phyloP scores from a whole-genome alignment of 768 basidiomycete genomes.

The Albatrellus ellisii region DNA sequence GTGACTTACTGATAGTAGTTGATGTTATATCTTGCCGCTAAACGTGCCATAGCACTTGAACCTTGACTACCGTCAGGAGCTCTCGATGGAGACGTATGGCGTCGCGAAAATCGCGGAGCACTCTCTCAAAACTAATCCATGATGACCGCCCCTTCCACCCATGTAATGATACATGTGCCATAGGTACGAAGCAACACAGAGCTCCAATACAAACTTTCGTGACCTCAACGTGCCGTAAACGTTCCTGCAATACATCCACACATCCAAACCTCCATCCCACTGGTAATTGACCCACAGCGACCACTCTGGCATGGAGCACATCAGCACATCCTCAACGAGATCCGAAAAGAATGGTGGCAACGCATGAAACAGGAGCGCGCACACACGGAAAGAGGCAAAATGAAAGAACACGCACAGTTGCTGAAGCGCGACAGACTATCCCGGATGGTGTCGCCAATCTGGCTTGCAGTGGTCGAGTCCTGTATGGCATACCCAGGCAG shows the following conservation, averaged over 20 bases:
- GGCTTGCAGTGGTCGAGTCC: constrained; percentile 24
- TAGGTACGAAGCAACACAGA: no score
- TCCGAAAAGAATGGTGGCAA: not conserved
- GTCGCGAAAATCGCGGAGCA: no score
- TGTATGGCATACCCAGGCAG: constrained; percentile 4
- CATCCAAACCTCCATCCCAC: not conserved
- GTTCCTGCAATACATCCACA: not conserved
- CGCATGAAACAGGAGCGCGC: not conserved
- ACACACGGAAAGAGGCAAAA: not conserved
- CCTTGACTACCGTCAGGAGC: no score
- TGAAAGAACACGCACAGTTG: constrained; percentile 1
- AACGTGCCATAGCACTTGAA: no score
- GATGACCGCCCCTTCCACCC: no score
- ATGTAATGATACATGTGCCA: no score
- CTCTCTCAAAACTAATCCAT: no score
- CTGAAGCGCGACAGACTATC: constrained; percentile 10
- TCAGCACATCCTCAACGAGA: not conserved
- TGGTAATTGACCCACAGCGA: not conserved
- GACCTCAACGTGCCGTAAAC: not conserved
- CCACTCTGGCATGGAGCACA: not conserved
- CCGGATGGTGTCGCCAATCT: constrained; percentile 24
- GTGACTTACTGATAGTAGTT: not conserved
- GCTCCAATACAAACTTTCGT: not conserved
- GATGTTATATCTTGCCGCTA: not conserved
- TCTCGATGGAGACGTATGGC: no score